Conservation (phyloP, 2,329 filamentous ascomycete species). For the Tolypocladium amazonense region DNA sequence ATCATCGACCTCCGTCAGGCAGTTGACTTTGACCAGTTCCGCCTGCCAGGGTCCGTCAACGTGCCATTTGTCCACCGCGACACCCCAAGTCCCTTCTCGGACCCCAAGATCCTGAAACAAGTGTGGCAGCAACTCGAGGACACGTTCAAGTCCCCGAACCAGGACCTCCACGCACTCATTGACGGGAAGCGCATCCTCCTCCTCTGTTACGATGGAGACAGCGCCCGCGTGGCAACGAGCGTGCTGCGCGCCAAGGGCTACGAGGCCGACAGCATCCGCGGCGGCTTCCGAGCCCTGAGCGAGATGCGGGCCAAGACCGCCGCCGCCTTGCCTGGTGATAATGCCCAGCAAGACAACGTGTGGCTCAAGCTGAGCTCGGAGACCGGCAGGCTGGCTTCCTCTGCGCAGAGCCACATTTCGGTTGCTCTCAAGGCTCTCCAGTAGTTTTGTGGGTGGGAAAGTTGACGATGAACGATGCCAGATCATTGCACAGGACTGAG, state of each 20-base stretch:
- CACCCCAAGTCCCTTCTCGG: slow-evolving; percentile 33
- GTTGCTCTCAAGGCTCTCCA: background rate
- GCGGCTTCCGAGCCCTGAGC: slow-evolving; percentile 19
- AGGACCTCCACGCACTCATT: slow-evolving; percentile 12
- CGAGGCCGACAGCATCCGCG: slow-evolving; percentile 33
- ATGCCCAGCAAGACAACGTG: background rate
- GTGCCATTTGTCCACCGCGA: slow-evolving; percentile 27
- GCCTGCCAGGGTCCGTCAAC: slow-evolving; percentile 33
- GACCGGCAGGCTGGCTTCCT: background rate
- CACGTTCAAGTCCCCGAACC: slow-evolving; percentile 22
- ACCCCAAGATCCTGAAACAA: slow-evolving; percentile 27
- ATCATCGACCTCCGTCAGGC: slow-evolving; percentile 34
- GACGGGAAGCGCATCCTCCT: slow-evolving; percentile 28
- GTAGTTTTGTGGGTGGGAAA: background rate
- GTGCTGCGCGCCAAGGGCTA: slow-evolving; percentile 39
- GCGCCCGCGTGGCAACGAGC: slow-evolving; percentile 40
- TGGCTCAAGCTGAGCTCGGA: background rate
- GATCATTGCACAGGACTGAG: background rate
- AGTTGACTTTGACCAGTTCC: slow-evolving; percentile 28
- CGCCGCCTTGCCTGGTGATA: background rate
- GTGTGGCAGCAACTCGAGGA: slow-evolving; percentile 37
- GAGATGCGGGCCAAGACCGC: background rate
- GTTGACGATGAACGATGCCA: background rate
- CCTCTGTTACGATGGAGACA: slow-evolving; percentile 44
- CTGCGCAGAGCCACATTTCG: background rate